Conservation (phyloP, 768 basidiomycete species). For the Panaeolus papilionaceus region DNA sequence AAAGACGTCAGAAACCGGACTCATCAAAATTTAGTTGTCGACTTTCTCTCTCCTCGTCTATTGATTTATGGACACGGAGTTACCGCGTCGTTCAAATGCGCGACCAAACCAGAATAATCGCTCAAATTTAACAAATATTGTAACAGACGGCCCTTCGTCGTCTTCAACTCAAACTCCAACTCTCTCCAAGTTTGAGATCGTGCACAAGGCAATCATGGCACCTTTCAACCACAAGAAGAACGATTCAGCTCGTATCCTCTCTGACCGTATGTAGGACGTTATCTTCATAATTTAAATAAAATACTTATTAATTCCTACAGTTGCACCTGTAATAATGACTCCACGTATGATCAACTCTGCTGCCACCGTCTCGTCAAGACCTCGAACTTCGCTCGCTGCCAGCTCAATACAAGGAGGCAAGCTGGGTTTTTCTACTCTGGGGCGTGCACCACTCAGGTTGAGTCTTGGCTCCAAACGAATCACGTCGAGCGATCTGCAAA, state of each 20-base stretch:
- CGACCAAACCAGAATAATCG: slow-evolving; percentile 46
- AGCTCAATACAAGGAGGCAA: slow-evolving; percentile 44
- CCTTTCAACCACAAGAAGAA: slow-evolving; percentile 74
- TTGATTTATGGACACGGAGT: slow-evolving; percentile 44
- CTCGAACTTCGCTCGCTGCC: slow-evolving; percentile 39
- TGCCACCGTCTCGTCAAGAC: slow-evolving; percentile 67
- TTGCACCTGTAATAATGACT: slow-evolving; percentile 91
- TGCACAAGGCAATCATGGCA: slow-evolving; percentile 74
- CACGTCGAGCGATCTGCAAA: slow-evolving; percentile 84
- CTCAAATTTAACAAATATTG: slow-evolving; percentile 44
- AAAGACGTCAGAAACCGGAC: slow-evolving; percentile 33
- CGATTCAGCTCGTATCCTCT: slow-evolving; percentile 74
- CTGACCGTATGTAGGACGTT: slow-evolving; percentile 63
- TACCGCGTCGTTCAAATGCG: slow-evolving; percentile 36
- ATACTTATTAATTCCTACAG: slow-evolving; percentile 39
- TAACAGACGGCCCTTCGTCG: slow-evolving; percentile 34
- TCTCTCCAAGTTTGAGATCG: slow-evolving; percentile 60
- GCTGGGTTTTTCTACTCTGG: slow-evolving; percentile 79
- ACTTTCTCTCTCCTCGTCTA: slow-evolving; percentile 21
- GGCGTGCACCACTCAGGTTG: slow-evolving; percentile 77
- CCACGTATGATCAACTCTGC: slow-evolving; percentile 80
- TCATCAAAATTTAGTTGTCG: slow-evolving; percentile 28
- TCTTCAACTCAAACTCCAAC: slow-evolving; percentile 35
- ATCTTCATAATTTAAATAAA: background rate
- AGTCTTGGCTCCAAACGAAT: slow-evolving; percentile 68